phyloP scores from a whole-genome alignment of 2,329 filamentous ascomycete species.

The Escovopsis sp. region DNA sequence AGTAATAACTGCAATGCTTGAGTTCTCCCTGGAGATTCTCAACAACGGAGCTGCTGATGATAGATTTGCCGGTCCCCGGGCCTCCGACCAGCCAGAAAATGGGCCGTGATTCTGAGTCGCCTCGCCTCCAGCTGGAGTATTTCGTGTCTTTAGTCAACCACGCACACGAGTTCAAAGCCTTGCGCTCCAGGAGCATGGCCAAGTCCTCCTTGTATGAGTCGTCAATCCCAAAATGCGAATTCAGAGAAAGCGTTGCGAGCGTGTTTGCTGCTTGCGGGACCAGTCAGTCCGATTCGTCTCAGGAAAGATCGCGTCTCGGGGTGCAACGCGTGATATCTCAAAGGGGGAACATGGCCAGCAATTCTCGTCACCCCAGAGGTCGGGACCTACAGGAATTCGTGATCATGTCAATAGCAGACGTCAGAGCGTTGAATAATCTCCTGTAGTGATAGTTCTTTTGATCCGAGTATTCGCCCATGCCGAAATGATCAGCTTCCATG shows the following conservation, averaged over 20 bases:
- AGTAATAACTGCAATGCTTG: conserved; percentile 1
- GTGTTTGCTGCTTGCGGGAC: not conserved
- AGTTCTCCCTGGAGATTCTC: not conserved
- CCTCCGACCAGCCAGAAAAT: not conserved
- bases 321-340: not conserved
- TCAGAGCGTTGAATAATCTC: conserved; percentile 3
- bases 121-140: not conserved
- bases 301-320: not conserved
- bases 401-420: conserved; percentile 2
- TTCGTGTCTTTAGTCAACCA: not conserved
- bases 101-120: not conserved
- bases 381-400: not conserved
- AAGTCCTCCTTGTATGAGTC: not conserved
- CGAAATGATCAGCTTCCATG: conserved; percentile 4
- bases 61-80: not conserved
- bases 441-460: conserved; percentile 2
- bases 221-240: not conserved
- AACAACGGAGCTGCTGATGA: not conserved
- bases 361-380: not conserved
- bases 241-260: not conserved
- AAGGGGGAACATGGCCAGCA: not conserved
- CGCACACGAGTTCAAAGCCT: not conserved
- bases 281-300: not conserved
- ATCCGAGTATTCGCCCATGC: conserved; percentile 1
- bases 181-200: not conserved